A percentile compares a stretch with the other conserved stretches of the same genome.
Evolutionary conservation across 441 rosid genomes (phyloP).

Genomic region (Theobroma grandiflorum): DNA sequence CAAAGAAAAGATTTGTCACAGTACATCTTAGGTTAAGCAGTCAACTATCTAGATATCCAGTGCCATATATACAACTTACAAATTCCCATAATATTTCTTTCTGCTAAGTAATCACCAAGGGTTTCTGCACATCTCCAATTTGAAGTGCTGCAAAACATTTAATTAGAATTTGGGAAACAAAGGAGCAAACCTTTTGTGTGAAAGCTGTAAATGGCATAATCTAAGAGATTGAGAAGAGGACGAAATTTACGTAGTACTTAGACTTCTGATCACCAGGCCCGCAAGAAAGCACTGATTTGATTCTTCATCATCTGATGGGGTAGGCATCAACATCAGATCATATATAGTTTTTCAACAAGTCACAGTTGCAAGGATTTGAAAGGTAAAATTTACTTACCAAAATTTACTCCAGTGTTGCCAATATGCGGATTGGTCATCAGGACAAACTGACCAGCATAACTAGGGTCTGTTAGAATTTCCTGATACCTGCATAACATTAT

Average conservation of each 20-base stretch:
- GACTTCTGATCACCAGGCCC: conserved; percentile 87
- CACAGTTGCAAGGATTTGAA: background rate
- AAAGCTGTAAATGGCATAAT: background rate
- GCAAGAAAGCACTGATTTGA: conserved; percentile 83
- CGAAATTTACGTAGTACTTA: conserved; percentile 63
- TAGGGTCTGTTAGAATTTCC: conserved; percentile 96
- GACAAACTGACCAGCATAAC: conserved; percentile 95
- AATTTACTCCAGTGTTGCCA: conserved; percentile 94
- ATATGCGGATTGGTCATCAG: conserved; percentile 97
- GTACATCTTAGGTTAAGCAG: background rate
- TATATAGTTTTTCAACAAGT: background rate
- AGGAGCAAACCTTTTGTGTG: background rate
- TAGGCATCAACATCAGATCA: conserved; percentile 23
- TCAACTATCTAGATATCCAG: background rate
- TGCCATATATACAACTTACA: conserved; percentile 46
- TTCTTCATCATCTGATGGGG: conserved; percentile 85
- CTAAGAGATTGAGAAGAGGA: background rate
- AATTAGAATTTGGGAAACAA: background rate
- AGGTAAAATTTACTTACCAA: conserved; percentile 54
- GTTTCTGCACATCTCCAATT: conserved; percentile 86
- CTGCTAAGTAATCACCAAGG: conserved; percentile 78
- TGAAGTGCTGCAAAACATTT: conserved; percentile 66
- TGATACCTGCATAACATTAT: conserved; percentile 66
- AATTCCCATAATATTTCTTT: conserved; percentile 94
- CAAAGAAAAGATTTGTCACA: background rate